Conservation (phyloP, 352 stramenopile genomes). For the Pythium myriotylum region DNA sequence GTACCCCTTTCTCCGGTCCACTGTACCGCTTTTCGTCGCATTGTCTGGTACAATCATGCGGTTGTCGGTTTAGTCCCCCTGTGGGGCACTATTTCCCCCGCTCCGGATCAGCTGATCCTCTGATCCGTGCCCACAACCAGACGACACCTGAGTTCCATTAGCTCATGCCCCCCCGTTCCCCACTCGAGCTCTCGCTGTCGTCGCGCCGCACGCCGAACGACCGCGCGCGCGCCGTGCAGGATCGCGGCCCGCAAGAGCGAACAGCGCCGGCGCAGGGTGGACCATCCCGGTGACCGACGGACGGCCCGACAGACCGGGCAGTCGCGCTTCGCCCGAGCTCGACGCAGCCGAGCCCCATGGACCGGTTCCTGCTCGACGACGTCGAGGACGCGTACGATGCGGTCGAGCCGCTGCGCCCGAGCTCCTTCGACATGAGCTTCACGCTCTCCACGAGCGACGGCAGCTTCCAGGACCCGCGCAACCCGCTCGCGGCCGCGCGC, state of each 20-base stretch:
- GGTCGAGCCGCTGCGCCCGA: constrained; percentile 84
- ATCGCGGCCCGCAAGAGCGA: neutral
- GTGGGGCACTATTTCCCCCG: constrained; percentile 8
- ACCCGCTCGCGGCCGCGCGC: constrained; percentile 22
- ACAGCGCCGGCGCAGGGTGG: constrained; percentile 10
- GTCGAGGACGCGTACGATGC: constrained; percentile 81
- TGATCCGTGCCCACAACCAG: neutral
- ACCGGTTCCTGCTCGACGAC: constrained; percentile 81
- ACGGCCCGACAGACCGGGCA: neutral
- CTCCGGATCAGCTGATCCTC: too few species aligned
- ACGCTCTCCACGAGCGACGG: constrained; percentile 53
- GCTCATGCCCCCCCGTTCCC: neutral
- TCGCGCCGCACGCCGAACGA: neutral
- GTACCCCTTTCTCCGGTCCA: constrained; percentile 14
- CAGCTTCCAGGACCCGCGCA: constrained; percentile 25
- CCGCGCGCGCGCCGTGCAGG: neutral
- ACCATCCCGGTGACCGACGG: constrained; percentile 12
- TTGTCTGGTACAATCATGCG: neutral
- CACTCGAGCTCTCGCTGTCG: neutral
- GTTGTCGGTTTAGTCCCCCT: constrained; percentile 8
- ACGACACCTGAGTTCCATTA: constrained; percentile 6
- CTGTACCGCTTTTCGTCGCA: constrained; percentile 8
- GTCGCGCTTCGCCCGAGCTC: neutral
- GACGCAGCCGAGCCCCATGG: constrained; percentile 38
- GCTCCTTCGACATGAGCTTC: constrained; percentile 89